Evolutionary conservation across 768 basidiomycete species (phyloP).

Genomic region (Russula compacta): DNA sequence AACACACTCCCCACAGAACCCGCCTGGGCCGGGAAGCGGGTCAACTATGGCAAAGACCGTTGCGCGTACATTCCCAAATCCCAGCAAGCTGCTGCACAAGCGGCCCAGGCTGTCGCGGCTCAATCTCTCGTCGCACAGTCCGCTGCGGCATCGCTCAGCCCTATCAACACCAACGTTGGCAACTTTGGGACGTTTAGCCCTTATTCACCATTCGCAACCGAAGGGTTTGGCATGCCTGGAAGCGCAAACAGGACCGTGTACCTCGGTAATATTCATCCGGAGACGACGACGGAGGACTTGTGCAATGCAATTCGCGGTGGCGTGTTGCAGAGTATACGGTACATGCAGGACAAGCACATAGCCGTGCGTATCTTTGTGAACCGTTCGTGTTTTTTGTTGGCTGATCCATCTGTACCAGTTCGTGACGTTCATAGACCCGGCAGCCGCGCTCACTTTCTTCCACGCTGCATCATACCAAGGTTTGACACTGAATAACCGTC

Average conservation of each 20-base stretch:
- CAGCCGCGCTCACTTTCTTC: slow-evolving; percentile 89
- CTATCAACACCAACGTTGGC: slow-evolving; percentile 25
- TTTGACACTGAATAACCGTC: slow-evolving; percentile 83
- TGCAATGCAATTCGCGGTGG: slow-evolving; percentile 98
- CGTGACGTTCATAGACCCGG: slow-evolving; percentile 91
- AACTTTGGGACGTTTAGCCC: slow-evolving; percentile 37
- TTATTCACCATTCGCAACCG: slow-evolving; percentile 45
- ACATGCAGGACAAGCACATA: slow-evolving; percentile 96
- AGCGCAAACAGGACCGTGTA: slow-evolving; percentile 89
- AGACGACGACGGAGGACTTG: slow-evolving; percentile 88
- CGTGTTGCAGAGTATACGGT: slow-evolving; percentile 87
- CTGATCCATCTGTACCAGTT: slow-evolving; percentile 43
- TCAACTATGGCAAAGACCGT: slow-evolving; percentile 98
- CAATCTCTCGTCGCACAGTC: slow-evolving; percentile 55
- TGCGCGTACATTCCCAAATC: slow-evolving; percentile 97
- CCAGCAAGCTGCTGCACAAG: slow-evolving; percentile 81
- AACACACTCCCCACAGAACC: slow-evolving; percentile 87
- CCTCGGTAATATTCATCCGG: slow-evolving; percentile 93
- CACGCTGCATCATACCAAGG: slow-evolving; percentile 87
- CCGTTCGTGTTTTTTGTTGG: background rate
- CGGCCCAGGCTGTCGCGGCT: slow-evolving; percentile 79
- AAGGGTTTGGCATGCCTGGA: slow-evolving; percentile 33
- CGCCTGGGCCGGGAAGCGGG: slow-evolving; percentile 90
- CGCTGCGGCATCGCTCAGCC: slow-evolving; percentile 31
- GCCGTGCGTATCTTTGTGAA: slow-evolving; percentile 49